Conservation (phyloP, 2,329 filamentous ascomycete genomes). For the Sporothrix variecibatus region DNA sequence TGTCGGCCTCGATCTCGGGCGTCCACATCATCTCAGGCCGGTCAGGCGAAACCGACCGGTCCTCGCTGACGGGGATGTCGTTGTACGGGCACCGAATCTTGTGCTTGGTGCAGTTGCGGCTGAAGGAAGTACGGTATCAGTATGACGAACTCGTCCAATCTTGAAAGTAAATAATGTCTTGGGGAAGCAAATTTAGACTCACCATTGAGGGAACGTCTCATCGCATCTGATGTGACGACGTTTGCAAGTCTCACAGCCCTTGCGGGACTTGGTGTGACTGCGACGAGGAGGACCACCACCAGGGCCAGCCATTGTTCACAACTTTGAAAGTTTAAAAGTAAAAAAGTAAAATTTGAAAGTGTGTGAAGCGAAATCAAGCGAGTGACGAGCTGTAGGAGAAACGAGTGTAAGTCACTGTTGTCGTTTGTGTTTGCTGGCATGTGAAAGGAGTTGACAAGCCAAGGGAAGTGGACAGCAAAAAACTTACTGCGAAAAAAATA, state of each 20-base stretch:
- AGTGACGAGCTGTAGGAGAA: slow-evolving; percentile 25
- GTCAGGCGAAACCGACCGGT: slow-evolving; percentile 61
- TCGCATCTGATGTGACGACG: slow-evolving; percentile 96
- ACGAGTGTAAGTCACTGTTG: background rate
- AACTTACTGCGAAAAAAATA: slow-evolving; percentile 8
- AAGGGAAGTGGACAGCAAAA: too few relatives aligned
- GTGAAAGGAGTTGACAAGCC: background rate
- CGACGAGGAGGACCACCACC: slow-evolving; percentile 87
- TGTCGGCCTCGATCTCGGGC: slow-evolving; percentile 76
- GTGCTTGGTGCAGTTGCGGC: slow-evolving; percentile 98
- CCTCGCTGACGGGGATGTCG: slow-evolving; percentile 72
- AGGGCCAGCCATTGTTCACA: slow-evolving; percentile 77
- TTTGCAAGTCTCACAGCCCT: slow-evolving; percentile 98
- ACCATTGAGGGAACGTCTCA: slow-evolving; percentile 98
- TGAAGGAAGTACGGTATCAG: slow-evolving; percentile 40
- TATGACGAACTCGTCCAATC: background rate
- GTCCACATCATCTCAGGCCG: slow-evolving; percentile 79
- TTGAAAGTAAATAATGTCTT: too few relatives aligned
- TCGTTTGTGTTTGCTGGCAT: background rate
- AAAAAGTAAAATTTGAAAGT: slow-evolving; percentile 41
- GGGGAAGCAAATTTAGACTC: slow-evolving; percentile 39
- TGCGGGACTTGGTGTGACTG: slow-evolving; percentile 98
- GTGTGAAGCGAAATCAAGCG: slow-evolving; percentile 28
- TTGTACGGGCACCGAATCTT: slow-evolving; percentile 98
- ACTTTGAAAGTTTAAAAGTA: slow-evolving; percentile 37